Evolutionary conservation across 345 rosid genomes (phyloP).

Genomic region (Zanthoxylum bungeanum): DNA sequence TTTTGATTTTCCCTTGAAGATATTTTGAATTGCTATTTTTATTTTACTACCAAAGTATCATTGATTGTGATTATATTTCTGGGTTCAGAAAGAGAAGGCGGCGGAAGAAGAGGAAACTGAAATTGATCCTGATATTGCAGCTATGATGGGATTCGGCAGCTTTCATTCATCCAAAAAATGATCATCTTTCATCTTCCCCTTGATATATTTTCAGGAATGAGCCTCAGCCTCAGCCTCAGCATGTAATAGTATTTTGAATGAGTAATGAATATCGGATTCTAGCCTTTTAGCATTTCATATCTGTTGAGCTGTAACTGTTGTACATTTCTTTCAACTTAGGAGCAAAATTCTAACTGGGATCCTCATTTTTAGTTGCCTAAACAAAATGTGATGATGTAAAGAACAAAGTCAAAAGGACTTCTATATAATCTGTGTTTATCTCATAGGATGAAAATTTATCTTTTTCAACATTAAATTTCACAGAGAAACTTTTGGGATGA

Average conservation of each 20-base stretch:
- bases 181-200: background rate
- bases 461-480: too few relatives aligned
- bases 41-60: background rate
- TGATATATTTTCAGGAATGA: background rate
- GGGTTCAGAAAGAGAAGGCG: slow-evolving; percentile 75
- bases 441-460: too few relatives aligned
- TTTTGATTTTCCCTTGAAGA: background rate
- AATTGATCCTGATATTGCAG: slow-evolving; percentile 89
- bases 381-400: background rate
- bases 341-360: background rate
- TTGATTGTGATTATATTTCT: background rate
- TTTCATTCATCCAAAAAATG: slow-evolving; percentile 80
- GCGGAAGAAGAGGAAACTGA: slow-evolving; percentile 70
- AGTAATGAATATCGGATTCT: background rate
- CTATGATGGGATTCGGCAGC: slow-evolving; percentile 97
- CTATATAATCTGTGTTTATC: too few relatives aligned
- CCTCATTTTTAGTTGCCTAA: background rate
- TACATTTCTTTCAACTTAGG: background rate
- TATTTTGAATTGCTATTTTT: background rate
- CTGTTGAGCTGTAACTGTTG: background rate
- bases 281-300: background rate
- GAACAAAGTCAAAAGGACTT: too few relatives aligned
- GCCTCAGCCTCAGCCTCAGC: background rate
- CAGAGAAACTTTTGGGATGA: too few relatives aligned
- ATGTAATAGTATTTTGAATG: background rate